Base-by-base conservation (phyloP, 768 basidiomycete species). In the Hygrophorus russula region DNA sequence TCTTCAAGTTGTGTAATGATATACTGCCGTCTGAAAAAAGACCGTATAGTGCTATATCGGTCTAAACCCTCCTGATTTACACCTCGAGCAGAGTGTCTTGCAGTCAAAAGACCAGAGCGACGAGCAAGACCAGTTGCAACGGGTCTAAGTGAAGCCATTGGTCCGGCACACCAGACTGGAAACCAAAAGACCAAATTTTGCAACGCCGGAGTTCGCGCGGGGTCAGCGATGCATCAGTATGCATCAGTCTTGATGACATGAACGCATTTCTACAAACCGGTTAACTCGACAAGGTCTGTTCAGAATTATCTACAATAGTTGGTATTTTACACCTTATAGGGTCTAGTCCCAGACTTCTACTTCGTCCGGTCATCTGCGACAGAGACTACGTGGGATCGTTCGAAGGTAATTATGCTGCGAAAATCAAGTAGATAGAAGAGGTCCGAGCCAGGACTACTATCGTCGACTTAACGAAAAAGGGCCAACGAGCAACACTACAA, bases 401-500 rank as follows among this genome's bases (percentile, higher is more conserved):
- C 39, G 72, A 73, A 37, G 70, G 68, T 10, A 80, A 79, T 51
- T 74, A 80, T 63, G 70, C 67, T 2, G 70, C 73, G 10, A 83
- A 83, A 54, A 79, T 81, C 76, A 59, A 68, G 40, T 82, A 73
- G 69, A 78, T 84, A 31, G 70, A 76, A 44, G 67, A 61, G 13
- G 71, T 81, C 18, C 68, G 70, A 15, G 60, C 64, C 0, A 60
- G 74, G 12, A 53, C 49, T 2, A 68, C 64, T 20, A 82, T 82
- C 46, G 80, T 80, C 2, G 77, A 74, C 46, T 66, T 73, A 9
- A 71, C 80, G 0, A 69, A 75, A 31, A 79, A 78, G 53, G n/a
- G 82, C 80, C 14, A 84, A 85, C 49, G 76, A 83, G 53, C 82
- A 83, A 56, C 80, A 84, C 52, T 84, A 84, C 56, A 80, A 84